phyloP scores from a whole-genome alignment of 257 asterid genomes.

The Craterostigma plantagineum region DNA sequence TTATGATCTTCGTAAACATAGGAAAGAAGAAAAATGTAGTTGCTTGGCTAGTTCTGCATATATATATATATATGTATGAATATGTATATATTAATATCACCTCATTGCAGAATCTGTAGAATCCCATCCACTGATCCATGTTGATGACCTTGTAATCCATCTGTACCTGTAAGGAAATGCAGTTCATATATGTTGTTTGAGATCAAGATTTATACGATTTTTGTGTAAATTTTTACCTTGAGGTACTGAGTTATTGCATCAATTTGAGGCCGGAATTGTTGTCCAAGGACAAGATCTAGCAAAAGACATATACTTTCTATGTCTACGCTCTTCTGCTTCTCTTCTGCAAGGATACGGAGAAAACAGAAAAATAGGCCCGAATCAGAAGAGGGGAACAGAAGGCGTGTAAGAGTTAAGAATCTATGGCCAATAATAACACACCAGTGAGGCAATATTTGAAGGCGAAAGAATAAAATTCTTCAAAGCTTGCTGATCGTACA shows the following conservation, averaged over 20 bases:
- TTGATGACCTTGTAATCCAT: slow-evolving; percentile 66
- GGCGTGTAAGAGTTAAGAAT: not conserved
- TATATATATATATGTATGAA: too few species aligned
- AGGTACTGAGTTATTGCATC: slow-evolving; percentile 53
- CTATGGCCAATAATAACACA: slow-evolving; percentile 3
- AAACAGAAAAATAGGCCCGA: not conserved
- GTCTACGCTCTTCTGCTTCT: slow-evolving; percentile 67
- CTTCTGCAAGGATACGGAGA: slow-evolving; percentile 32
- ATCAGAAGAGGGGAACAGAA: too few species aligned
- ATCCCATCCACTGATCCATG: slow-evolving; percentile 84
- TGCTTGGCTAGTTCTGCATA: too few species aligned
- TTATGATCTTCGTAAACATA: not conserved
- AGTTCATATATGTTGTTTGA: not conserved
- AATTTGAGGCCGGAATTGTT: slow-evolving; percentile 40
- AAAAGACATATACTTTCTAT: slow-evolving; percentile 52
- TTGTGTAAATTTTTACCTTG: slow-evolving; percentile 22
- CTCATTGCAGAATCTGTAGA: slow-evolving; percentile 72
- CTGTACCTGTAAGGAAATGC: slow-evolving; percentile 31
- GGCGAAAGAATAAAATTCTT: slow-evolving; percentile 47
- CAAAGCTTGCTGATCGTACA: slow-evolving; percentile 36
- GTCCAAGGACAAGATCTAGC: slow-evolving; percentile 58
- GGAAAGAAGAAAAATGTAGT: too few species aligned
- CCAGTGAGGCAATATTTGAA: slow-evolving; percentile 74
- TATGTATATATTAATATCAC: slow-evolving; percentile 21
- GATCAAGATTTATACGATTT: too few species aligned